These are phyloP conservation scores for Epichloe sylvatica DNA, from an alignment of 2,329 filamentous ascomycete genomes.

Conservation along the genomic window DNA sequence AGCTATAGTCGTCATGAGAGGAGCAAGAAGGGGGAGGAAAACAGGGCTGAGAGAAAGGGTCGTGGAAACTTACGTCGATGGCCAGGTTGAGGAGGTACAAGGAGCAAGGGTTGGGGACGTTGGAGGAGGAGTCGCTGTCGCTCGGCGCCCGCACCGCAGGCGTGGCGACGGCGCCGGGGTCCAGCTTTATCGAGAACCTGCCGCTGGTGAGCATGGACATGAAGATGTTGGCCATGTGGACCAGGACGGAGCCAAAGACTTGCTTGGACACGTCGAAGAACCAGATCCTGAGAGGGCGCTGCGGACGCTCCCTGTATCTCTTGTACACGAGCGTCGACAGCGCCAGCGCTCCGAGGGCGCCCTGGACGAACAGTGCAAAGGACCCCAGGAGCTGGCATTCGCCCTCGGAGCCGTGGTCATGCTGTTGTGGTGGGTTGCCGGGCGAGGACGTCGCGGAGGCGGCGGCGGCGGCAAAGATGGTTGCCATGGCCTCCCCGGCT, in stretches of 20 bases:
- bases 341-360: constrained; percentile 68
- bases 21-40: too few relatives aligned
- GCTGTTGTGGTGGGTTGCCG: constrained; percentile 9
- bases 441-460: constrained; percentile 15
- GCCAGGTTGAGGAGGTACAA: constrained; percentile 90
- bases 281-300: constrained; percentile 91
- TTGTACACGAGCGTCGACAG: constrained; percentile 83
- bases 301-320: constrained; percentile 79
- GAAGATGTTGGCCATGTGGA: constrained; percentile 84
- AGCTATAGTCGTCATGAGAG: too few relatives aligned
- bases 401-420: constrained; percentile 40
- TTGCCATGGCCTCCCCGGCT: constrained; percentile 5
- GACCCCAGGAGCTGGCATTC: constrained; percentile 81
- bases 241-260: constrained; percentile 80
- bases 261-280: constrained; percentile 97
- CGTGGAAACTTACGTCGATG: too few relatives aligned
- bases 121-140: constrained; percentile 25
- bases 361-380: constrained; percentile 84
- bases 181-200: constrained; percentile 55
- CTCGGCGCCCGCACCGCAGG: constrained; percentile 24
- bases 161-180: constrained; percentile 24
- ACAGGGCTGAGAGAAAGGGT: too few relatives aligned
- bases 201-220: constrained; percentile 94
- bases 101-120: constrained; percentile 82
- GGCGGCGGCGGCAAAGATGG: constrained; percentile 11